Percentiles rank a stretch among this genome's conserved stretches.
Conservation (phyloP, 2,329 filamentous ascomycete genomes). For the Pestalotiopsis sp. region DNA sequence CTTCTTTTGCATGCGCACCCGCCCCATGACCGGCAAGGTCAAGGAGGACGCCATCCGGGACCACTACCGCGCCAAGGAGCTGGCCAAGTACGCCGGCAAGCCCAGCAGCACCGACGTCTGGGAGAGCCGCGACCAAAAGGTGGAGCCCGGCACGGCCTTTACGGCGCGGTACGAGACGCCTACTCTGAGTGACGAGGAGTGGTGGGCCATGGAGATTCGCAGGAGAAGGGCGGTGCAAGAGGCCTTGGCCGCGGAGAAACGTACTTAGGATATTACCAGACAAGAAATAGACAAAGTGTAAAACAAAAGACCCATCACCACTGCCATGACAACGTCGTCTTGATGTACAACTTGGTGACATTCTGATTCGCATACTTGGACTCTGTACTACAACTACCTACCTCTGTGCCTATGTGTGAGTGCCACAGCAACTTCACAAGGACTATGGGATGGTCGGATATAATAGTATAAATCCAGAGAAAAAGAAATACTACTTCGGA, state of each 20-base stretch:
- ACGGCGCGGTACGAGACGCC: slow-evolving; percentile 40
- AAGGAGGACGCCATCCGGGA: slow-evolving; percentile 66
- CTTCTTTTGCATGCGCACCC: slow-evolving; percentile 95
- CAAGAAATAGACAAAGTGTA: neutral
- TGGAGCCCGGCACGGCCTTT: slow-evolving; percentile 54
- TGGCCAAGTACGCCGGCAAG: slow-evolving; percentile 65
- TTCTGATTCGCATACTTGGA: no score
- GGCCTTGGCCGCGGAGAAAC: slow-evolving; percentile 19
- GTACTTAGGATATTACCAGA: neutral
- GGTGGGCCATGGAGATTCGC: slow-evolving; percentile 39
- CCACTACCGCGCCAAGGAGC: slow-evolving; percentile 69
- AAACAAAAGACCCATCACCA: neutral
- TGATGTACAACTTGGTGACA: no score
- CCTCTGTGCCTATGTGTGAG: no score
- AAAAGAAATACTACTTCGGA: no score
- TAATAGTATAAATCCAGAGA: no score
- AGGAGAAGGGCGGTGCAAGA: slow-evolving; percentile 23
- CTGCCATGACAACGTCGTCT: neutral
- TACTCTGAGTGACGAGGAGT: slow-evolving; percentile 45
- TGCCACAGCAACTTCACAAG: no score
- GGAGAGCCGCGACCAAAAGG: slow-evolving; percentile 69
- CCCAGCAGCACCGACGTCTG: slow-evolving; percentile 90
- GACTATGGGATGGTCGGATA: no score
- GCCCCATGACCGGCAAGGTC: slow-evolving; percentile 61
- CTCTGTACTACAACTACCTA: no score